These are phyloP conservation scores for Penicillium roqueforti DNA, from an alignment of 495 filamentous ascomycete genomes.

Conservation along the genomic window DNA sequence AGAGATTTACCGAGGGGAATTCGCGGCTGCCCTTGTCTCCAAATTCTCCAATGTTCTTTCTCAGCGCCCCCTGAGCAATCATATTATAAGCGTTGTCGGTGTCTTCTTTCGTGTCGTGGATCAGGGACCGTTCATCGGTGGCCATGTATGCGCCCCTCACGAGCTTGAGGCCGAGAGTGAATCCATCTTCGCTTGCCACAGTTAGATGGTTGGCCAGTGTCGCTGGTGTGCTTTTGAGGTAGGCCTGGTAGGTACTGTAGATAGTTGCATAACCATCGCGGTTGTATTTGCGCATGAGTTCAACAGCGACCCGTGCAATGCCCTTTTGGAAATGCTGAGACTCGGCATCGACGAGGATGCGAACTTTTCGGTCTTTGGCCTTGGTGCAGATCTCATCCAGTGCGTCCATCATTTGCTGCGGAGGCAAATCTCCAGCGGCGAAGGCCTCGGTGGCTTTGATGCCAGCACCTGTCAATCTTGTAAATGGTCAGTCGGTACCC, in stretches of 20 bases:
- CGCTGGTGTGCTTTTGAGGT: slow-evolving; percentile 63
- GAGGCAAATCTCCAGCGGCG: slow-evolving; percentile 25
- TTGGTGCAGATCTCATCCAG: slow-evolving; percentile 34
- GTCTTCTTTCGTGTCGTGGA: slow-evolving; percentile 72
- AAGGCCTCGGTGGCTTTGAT: slow-evolving; percentile 30
- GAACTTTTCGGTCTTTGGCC: slow-evolving; percentile 53
- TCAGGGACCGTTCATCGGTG: slow-evolving; percentile 67
- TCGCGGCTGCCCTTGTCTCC: slow-evolving; percentile 31
- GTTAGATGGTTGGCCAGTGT: slow-evolving; percentile 60
- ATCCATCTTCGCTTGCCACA: slow-evolving; percentile 57
- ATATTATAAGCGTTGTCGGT: slow-evolving; percentile 60
- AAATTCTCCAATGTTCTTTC: slow-evolving; percentile 38
- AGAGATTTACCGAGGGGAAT: slow-evolving; percentile 36
- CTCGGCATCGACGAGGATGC: slow-evolving; percentile 80
- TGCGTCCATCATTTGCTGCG: slow-evolving; percentile 35
- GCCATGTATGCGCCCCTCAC: slow-evolving; percentile 84
- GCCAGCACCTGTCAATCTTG: slow-evolving; percentile 33
- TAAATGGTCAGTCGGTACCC: slow-evolving; percentile 1
- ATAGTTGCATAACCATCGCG: slow-evolving; percentile 53
- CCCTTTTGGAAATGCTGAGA: slow-evolving; percentile 70
- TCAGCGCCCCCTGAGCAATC: slow-evolving; percentile 46
- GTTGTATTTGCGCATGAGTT: slow-evolving; percentile 74
- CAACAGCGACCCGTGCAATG: slow-evolving; percentile 70
- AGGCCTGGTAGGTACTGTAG: slow-evolving; percentile 77
- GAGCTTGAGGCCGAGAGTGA: slow-evolving; percentile 77